Evolutionary conservation across 2,329 filamentous ascomycete genomes (phyloP).

Genomic region (Raffaelea arxii): DNA sequence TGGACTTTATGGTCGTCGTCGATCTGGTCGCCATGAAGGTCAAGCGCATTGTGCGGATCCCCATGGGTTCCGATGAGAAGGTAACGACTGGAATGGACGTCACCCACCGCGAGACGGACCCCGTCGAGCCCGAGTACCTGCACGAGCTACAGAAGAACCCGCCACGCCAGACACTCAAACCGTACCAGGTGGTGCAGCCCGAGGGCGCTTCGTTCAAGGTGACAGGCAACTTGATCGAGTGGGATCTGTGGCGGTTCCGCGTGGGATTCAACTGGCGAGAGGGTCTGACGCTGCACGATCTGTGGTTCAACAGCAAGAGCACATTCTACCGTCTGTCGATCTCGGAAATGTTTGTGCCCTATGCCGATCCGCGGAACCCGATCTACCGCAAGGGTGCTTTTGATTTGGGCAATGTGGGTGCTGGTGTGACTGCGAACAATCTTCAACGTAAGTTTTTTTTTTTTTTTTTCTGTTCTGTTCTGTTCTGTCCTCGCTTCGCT

Average conservation of each 20-base stretch:
- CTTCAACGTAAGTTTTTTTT: slow-evolving; percentile 38
- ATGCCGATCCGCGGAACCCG: slow-evolving; percentile 54
- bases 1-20: slow-evolving; percentile 48
- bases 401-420: slow-evolving; percentile 61
- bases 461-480: no score
- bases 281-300: slow-evolving; percentile 54
- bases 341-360: slow-evolving; percentile 58
- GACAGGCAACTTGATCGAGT: slow-evolving; percentile 38
- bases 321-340: slow-evolving; percentile 58
- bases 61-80: slow-evolving; percentile 41
- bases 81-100: slow-evolving; percentile 40
- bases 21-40: slow-evolving; percentile 36
- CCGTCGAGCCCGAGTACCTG: slow-evolving; percentile 24
- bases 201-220: slow-evolving; percentile 33
- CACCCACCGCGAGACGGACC: slow-evolving; percentile 28
- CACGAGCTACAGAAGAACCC: slow-evolving; percentile 20
- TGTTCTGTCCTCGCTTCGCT: no score
- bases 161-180: slow-evolving; percentile 41
- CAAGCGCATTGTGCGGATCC: slow-evolving; percentile 31
- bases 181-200: slow-evolving; percentile 27
- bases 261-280: slow-evolving; percentile 55
- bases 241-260: slow-evolving; percentile 62
- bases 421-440: slow-evolving; percentile 58
- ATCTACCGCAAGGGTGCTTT: slow-evolving; percentile 64
- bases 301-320: slow-evolving; percentile 54